Evolutionary conservation across 179 eudicot species (phyloP), one percentile per base, ranked within the genome.

Genomic region (Heliamphora pulchella): DNA sequence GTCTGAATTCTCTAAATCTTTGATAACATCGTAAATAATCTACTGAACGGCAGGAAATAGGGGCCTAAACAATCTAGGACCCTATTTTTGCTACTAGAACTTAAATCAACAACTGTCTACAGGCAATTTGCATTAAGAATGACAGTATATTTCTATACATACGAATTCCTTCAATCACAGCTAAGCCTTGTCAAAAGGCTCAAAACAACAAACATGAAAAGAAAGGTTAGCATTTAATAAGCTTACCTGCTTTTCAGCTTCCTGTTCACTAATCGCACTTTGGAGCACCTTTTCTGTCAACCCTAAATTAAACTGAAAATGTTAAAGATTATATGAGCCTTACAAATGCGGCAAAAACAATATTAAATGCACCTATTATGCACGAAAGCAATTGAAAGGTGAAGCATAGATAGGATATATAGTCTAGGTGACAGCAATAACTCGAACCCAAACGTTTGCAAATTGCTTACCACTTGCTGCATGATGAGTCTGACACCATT

Each of bases 401-500:
- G 65, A 10, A 75, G 17, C 5, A 74, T 62, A 47, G 11, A 48
- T 80, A 57, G 22, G 22, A 69, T 71, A 57, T 8, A 75, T 58
- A 39, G 63, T 64, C 7, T 50, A 77, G 44, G 58, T 47, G 71
- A 64, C 72, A 63, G 59, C 44, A 62, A 47, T 62, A 57, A 41
- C 67, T 75, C 11, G 2, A 5, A 77, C 47, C 20, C 43, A 3
- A 66, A 67, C 53, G 67, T 44, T 51, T 67, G 43, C 1, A 83
- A 82, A 75, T 71, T 75, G 71, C 94, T 82, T 85, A 93, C 98
- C 98, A 86, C 98, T 95, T 81, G 84, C 93, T 82, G 86, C 90
- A 78, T 93, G 97, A 89, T 93, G 97, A 63, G 80, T 80, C 86
- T 91, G 97, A 87, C 95, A 93, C 98, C 95, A 95, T 80, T 90